A percentile compares a stretch with the other conserved stretches of the same genome.
Conservation (phyloP, 2,329 filamentous ascomycete species). For the Paecilomyces sp. region DNA sequence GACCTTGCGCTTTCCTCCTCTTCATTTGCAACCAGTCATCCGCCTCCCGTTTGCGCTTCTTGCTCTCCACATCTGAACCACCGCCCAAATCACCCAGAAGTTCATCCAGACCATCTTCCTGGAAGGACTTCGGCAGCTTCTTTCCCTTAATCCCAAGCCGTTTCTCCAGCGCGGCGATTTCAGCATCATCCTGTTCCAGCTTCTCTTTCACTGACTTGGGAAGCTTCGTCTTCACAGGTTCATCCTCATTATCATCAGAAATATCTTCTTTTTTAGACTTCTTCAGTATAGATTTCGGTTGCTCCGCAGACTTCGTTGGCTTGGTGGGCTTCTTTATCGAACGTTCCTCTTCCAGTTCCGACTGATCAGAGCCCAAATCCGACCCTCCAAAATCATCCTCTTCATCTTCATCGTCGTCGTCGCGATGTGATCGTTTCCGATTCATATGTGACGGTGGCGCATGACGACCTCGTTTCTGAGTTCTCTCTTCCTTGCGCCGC, state of each 20-base stretch:
- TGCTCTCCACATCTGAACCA: conserved; percentile 42
- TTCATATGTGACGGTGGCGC: conserved; percentile 10
- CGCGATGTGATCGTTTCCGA: conserved; percentile 7
- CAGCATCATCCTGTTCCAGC: conserved; percentile 73
- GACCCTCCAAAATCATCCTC: conserved; percentile 10
- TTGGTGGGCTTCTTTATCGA: conserved; percentile 11
- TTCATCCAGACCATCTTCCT: conserved; percentile 76
- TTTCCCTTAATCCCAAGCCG: conserved; percentile 78
- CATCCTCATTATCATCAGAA: conserved; percentile 20
- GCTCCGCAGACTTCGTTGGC: conserved; percentile 13
- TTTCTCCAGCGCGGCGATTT: conserved; percentile 81
- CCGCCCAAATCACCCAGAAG: conserved; percentile 64
- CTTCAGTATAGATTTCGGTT: conserved; percentile 31
- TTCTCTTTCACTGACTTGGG: conserved; percentile 49
- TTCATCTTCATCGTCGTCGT: conserved; percentile 13
- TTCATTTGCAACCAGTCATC: conserved; percentile 55
- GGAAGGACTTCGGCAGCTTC: conserved; percentile 62
- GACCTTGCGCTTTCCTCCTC: conserved; percentile 44
- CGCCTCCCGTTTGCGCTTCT: conserved; percentile 56
- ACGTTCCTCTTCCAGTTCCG: conserved; percentile 11
- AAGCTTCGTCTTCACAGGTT: conserved; percentile 12
- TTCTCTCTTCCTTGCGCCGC: conserved; percentile 58
- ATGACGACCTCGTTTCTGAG: conserved; percentile 50
- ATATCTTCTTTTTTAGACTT: conserved; percentile 24
- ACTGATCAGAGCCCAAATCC: conserved; percentile 11